Evolutionary conservation across 2,329 filamentous ascomycete species (phyloP).

Genomic region (Alternaria viburni): DNA sequence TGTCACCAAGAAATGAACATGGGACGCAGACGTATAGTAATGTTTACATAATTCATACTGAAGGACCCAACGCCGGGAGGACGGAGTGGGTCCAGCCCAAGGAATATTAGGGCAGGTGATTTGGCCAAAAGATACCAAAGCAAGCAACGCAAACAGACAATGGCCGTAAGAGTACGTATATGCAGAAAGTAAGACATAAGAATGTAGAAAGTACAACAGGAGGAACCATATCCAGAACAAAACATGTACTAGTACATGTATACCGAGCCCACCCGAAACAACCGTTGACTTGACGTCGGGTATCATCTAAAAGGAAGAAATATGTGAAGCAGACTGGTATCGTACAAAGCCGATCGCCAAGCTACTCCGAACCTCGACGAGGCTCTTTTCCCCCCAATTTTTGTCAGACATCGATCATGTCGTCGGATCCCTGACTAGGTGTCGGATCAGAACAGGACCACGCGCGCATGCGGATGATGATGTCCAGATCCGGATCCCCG

Average conservation of each 20-base stretch:
- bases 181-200: conserved; percentile 15
- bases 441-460: conserved; percentile 38
- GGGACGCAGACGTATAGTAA: background rate
- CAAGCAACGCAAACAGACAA: conserved; percentile 11
- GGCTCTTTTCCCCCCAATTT: background rate
- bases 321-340: conserved; percentile 13
- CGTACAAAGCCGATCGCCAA: conserved; percentile 2
- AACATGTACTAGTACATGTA: conserved; percentile 19
- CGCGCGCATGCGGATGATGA: conserved; percentile 37
- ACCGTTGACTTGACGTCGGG: conserved; percentile 26
- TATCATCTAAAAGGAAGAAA: conserved; percentile 28
- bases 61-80: conserved; percentile 20
- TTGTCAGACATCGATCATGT: conserved; percentile 20
- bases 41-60: conserved; percentile 19
- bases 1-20: background rate
- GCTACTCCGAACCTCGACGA: background rate
- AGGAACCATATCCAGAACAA: conserved; percentile 1
- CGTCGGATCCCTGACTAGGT: conserved; percentile 28
- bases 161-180: conserved; percentile 18
- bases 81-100: conserved; percentile 31
- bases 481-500: conserved; percentile 36
- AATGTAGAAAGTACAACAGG: conserved; percentile 8
- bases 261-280: conserved; percentile 26
- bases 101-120: conserved; percentile 31
- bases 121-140: conserved; percentile 31